These are phyloP conservation scores for Mycena vitilis DNA, from an alignment of 768 basidiomycete genomes.

Conservation along the genomic window DNA sequence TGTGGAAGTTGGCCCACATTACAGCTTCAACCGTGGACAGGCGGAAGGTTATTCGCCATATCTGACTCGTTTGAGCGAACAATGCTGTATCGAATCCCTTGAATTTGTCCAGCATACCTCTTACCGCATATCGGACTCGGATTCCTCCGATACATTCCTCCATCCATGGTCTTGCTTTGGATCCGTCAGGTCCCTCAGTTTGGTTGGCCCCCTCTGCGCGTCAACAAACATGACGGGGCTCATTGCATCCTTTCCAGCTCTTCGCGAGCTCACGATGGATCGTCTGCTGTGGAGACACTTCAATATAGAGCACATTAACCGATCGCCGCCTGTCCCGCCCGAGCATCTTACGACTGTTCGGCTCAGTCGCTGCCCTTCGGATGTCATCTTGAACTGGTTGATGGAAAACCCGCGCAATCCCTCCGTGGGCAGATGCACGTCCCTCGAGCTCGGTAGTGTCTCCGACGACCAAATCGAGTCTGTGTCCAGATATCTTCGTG, in stretches of 20 bases:
- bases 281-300: not conserved
- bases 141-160: not conserved
- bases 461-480: constrained; percentile 1
- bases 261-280: constrained; percentile 10
- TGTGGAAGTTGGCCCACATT: not conserved
- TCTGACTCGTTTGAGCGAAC: constrained; percentile 1
- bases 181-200: not conserved
- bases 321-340: not conserved
- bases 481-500: not conserved
- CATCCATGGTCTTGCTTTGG: constrained; percentile 5
- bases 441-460: constrained; percentile 3
- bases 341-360: not conserved
- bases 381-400: constrained; percentile 7
- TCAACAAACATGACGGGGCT: not conserved
- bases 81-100: constrained; percentile 6
- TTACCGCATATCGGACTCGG: not conserved
- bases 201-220: not conserved
- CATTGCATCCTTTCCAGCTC: constrained; percentile 12
- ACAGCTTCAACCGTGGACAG: not conserved
- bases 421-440: not conserved
- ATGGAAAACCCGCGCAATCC: not conserved
- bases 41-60: not conserved
- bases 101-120: not conserved
- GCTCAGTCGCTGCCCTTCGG: not conserved
- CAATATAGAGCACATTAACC: not conserved